Conservation (phyloP, 2,329 filamentous ascomycete species). For the Hypocrella siamensis region DNA sequence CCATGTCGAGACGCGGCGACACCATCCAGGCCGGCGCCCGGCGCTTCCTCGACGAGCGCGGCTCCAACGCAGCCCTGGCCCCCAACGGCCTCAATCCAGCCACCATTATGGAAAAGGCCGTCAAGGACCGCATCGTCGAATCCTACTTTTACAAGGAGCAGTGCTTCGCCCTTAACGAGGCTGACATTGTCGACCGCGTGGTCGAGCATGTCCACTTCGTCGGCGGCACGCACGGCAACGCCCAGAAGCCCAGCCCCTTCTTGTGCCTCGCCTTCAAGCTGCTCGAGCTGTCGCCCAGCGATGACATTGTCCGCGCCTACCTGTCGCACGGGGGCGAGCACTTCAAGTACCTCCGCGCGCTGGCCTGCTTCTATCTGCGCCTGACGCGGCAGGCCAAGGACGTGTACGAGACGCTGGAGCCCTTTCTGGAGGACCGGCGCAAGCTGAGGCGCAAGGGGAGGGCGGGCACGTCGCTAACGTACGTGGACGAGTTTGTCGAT, state of each 20-base stretch:
- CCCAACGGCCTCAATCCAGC: slow-evolving; percentile 83
- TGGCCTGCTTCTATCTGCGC: slow-evolving; percentile 87
- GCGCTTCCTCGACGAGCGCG: slow-evolving; percentile 78
- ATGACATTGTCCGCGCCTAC: slow-evolving; percentile 68
- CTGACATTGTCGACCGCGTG: slow-evolving; percentile 73
- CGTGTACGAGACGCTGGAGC: slow-evolving; percentile 68
- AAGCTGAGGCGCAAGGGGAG: slow-evolving; percentile 69
- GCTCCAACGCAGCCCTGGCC: slow-evolving; percentile 58
- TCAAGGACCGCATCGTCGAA: slow-evolving; percentile 88
- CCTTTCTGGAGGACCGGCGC: slow-evolving; percentile 63
- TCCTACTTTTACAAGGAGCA: slow-evolving; percentile 98
- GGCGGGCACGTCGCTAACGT: slow-evolving; percentile 60
- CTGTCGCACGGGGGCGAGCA: slow-evolving; percentile 57
- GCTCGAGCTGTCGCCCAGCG: slow-evolving; percentile 68
- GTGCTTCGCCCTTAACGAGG: slow-evolving; percentile 86
- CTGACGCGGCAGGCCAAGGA: slow-evolving; percentile 71
- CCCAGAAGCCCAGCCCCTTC: slow-evolving; percentile 82
- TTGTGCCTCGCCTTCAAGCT: slow-evolving; percentile 91
- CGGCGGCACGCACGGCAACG: slow-evolving; percentile 72
- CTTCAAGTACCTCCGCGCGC: slow-evolving; percentile 76
- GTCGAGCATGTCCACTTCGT: slow-evolving; percentile 68
- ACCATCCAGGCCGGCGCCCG: slow-evolving; percentile 66
- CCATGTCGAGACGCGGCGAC: slow-evolving; percentile 22
- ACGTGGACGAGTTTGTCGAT: slow-evolving; percentile 86
- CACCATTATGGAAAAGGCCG: slow-evolving; percentile 90